Evolutionary conservation across 257 asterid genomes (phyloP).

Genomic region (Ehretia macrophylla): DNA sequence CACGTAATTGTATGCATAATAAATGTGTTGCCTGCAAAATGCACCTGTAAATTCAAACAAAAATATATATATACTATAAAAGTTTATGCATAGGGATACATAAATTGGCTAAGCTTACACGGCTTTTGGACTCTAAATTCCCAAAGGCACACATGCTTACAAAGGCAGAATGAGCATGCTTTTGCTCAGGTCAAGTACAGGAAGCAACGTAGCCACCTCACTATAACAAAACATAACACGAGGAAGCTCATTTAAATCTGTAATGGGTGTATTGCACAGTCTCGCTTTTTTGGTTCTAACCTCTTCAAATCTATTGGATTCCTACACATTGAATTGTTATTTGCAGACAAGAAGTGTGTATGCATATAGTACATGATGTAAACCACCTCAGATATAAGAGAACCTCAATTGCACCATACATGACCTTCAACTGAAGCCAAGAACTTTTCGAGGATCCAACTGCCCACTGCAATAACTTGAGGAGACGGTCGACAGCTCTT

Average conservation of each 20-base stretch:
- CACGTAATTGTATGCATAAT: too few species aligned
- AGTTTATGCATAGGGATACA: neutral
- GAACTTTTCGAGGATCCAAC: constrained; percentile 69
- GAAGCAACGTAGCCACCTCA: constrained; percentile 18
- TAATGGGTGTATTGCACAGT: constrained; percentile 12
- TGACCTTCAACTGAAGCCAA: constrained; percentile 49
- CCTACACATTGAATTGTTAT: constrained; percentile 17
- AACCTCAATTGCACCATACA: constrained; percentile 31
- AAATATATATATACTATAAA: too few species aligned
- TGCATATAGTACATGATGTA: constrained; percentile 26
- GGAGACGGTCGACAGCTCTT: constrained; percentile 69
- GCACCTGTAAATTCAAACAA: neutral
- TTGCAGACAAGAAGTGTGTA: constrained; percentile 12
- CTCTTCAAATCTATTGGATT: constrained; percentile 21
- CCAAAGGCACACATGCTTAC: neutral
- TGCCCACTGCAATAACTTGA: constrained; percentile 93
- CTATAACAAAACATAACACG: constrained; percentile 19
- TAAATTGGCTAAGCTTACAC: too few species aligned
- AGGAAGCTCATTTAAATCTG: constrained; percentile 28
- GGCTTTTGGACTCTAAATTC: neutral
- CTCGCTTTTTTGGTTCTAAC: constrained; percentile 6
- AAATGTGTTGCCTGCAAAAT: neutral
- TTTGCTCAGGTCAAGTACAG: constrained; percentile 14
- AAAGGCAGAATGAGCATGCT: constrained; percentile 12
- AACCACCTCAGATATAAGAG: constrained; percentile 19